A percentile compares a stretch with the other conserved stretches of the same genome.
These are phyloP conservation scores for Tolypocladium pustulatum DNA, from an alignment of 2,329 filamentous ascomycete genomes.

Conservation along the genomic window DNA sequence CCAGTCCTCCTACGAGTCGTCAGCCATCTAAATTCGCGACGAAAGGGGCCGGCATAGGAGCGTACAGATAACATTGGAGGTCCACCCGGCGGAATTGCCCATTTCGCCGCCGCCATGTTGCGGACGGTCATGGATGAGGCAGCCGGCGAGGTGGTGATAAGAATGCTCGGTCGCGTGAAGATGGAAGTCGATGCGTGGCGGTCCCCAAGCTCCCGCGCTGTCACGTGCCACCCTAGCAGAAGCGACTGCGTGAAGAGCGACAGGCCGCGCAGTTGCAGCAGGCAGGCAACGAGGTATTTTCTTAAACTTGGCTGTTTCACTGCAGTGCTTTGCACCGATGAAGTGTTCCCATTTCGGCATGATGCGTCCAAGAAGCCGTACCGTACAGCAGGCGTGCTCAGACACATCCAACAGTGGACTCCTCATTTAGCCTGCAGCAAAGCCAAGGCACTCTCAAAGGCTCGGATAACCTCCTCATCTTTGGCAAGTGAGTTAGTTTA, in stretches of 20 bases:
- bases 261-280: not conserved
- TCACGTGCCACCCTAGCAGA: not conserved
- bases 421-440: conserved; percentile 31
- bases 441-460: conserved; percentile 52
- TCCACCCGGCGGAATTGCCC: not conserved
- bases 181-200: not conserved
- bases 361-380: not conserved
- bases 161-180: not conserved
- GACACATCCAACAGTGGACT: not conserved
- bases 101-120: not conserved
- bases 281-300: not conserved
- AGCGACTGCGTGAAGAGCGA: not conserved
- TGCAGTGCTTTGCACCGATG: not conserved
- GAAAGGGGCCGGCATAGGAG: not conserved
- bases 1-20: conserved; percentile 44
- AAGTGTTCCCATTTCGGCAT: not conserved
- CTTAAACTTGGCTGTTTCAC: not conserved
- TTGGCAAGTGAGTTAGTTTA: conserved; percentile 8
- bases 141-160: not conserved
- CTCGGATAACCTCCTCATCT: conserved; percentile 46
- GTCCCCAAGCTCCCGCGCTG: not conserved
- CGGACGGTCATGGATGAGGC: not conserved
- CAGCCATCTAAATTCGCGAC: conserved; percentile 4
- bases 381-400: not conserved
- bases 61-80: not conserved